Conservation (phyloP, 345 rosid species). For the Streptanthus diversifolius region DNA sequence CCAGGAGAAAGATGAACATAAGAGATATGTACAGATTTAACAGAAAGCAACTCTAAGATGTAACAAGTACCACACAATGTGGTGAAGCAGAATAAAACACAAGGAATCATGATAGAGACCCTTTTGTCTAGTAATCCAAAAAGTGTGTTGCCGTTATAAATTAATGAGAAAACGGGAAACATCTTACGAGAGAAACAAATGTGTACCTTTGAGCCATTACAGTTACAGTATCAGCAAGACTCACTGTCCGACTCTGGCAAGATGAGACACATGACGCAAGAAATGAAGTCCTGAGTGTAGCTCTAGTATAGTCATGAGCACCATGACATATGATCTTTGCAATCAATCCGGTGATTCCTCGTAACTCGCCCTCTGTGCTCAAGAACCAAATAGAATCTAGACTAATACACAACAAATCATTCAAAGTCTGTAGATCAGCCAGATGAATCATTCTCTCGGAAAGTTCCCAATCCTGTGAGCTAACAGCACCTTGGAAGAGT, state of each 20-base stretch:
- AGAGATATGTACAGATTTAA: background rate
- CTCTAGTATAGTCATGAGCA: conserved; percentile 95
- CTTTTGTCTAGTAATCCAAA: background rate
- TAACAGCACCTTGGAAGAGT: conserved; percentile 71
- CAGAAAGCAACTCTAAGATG: background rate
- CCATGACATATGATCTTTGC: conserved; percentile 69
- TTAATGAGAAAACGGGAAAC: background rate
- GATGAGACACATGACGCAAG: conserved; percentile 96
- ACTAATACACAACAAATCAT: conserved; percentile 83
- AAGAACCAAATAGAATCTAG: conserved; percentile 93
- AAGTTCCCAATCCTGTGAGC: conserved; percentile 85
- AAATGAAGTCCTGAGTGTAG: conserved; percentile 92
- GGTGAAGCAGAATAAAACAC: background rate
- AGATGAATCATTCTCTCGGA: conserved; percentile 64
- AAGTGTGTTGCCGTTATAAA: background rate
- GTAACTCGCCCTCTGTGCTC: conserved; percentile 58
- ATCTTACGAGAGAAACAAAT: background rate
- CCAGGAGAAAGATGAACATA: background rate
- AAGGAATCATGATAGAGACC: background rate
- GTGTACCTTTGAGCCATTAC: conserved; percentile 92
- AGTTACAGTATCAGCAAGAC: conserved; percentile 80
- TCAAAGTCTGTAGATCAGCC: conserved; percentile 81
- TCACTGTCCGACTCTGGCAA: conserved; percentile 77
- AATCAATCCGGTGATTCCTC: conserved; percentile 70
- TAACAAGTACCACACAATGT: background rate